Conservation (phyloP, 148 eudicot genomes). For the Cornus suecica region DNA sequence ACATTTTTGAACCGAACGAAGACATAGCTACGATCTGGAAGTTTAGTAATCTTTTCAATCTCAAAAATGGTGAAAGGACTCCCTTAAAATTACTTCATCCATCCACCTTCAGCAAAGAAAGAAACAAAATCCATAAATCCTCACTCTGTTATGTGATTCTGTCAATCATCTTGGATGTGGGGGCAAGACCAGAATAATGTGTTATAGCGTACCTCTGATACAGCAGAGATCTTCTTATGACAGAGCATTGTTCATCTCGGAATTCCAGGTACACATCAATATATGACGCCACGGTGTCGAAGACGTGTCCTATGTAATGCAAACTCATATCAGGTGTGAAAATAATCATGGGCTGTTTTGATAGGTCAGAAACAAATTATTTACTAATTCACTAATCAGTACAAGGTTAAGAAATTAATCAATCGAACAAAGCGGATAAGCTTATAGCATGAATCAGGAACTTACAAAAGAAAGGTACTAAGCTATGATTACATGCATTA, state of each 20-base stretch:
- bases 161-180: slow-evolving; percentile 38
- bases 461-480: no score
- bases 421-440: no score
- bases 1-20: slow-evolving; percentile 63
- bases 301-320: slow-evolving; percentile 67
- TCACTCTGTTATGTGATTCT: slow-evolving; percentile 59
- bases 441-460: no score
- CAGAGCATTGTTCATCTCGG: slow-evolving; percentile 46
- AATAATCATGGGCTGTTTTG: no score
- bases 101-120: slow-evolving; percentile 63
- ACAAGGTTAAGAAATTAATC: not conserved
- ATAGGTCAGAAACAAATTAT: no score
- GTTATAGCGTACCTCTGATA: slow-evolving; percentile 49
- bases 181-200: slow-evolving; percentile 35
- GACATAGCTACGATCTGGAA: slow-evolving; percentile 76
- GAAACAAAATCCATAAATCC: slow-evolving; percentile 78
- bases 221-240: slow-evolving; percentile 45
- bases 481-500: no score
- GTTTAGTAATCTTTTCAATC: slow-evolving; percentile 71
- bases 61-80: slow-evolving; percentile 78
- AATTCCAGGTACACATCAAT: no score
- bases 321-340: slow-evolving; percentile 23
- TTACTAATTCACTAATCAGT: slow-evolving; percentile 10
- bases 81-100: slow-evolving; percentile 53
- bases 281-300: slow-evolving; percentile 38